These are phyloP conservation scores for Solanum chmielewskii DNA, from an alignment of 257 asterid species.

Conservation along the genomic window DNA sequence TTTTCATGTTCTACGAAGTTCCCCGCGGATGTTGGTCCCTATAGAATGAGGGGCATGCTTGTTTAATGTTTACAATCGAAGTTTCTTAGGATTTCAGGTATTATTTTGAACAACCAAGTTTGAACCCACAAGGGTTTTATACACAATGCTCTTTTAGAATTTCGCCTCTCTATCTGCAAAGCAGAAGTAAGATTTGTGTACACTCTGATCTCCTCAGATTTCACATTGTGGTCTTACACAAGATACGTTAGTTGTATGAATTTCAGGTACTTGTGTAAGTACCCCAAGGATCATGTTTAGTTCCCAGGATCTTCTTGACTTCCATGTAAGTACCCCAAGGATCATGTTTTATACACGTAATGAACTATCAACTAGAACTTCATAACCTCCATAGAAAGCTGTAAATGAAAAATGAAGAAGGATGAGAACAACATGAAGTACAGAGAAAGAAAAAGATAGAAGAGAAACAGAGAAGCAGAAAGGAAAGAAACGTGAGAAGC, in stretches of 20 bases:
- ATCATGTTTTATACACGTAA: no score
- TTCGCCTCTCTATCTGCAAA: not conserved
- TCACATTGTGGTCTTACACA: not conserved
- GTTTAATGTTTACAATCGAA: not conserved
- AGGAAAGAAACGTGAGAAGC: no score
- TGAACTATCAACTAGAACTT: no score
- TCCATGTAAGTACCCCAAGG: not conserved
- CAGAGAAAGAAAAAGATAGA: no score
- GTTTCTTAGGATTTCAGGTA: not conserved
- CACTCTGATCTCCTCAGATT: not conserved
- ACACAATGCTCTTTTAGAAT: not conserved
- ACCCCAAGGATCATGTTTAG: not conserved
- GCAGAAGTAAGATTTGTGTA: not conserved
- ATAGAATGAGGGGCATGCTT: not conserved
- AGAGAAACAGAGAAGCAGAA: no score
- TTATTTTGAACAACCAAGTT: not conserved
- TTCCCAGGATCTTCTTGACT: not conserved
- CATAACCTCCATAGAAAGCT: no score
- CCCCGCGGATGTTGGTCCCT: not conserved
- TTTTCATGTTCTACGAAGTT: not conserved
- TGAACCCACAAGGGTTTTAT: not conserved
- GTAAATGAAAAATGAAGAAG: no score
- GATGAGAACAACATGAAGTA: no score
- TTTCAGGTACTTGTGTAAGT: not conserved
- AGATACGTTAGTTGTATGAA: not conserved